Base-by-base conservation (phyloP, 2,329 filamentous ascomycete genomes). In the Pleoardoris graminearum region DNA sequence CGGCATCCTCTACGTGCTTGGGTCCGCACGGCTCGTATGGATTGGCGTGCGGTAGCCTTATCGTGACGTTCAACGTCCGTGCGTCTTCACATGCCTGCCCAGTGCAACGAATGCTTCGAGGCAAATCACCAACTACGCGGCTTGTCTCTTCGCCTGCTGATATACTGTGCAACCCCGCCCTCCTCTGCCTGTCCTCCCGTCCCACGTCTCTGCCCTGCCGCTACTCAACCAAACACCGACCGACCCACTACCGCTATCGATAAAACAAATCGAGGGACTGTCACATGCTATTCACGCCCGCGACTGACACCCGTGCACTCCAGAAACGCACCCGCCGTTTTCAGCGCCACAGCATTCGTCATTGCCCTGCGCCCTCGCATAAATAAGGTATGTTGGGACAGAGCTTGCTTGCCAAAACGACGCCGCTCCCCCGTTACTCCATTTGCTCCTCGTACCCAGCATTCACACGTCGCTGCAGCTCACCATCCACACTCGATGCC, bases 401-500 rank as follows among this genome's bases (percentile, higher is more conserved):
- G 21, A 29, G 23, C 27, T 6, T 32, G n/a, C 46, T 27, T 35
- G n/a, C 16, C 25, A 33, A 1, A 49, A n/a, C 36, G 17, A 3
- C 22, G 16, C n/a, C 21, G 36, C 14, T 4, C 16, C 19, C 22
- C 19, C 10, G 19, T n/a, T 16, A 14, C 21, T 16, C 11, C n/a
- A 8, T 16, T 27, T 22, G n/a, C 7, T 21, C 3, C 42, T 22
- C 27, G 23, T 47, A 16, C 47, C 5, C n/a, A 17, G 27, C 29
- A 47, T 8, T 32, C 36, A 25, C 29, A 27, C 36, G 5, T 41
- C 27, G 12, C 49, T 36, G 16, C 30, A 48, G 46, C 19, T 17
- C 14, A 22, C n/a, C n/a, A n/a, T 19, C 7, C 16, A 21, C 12
- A 35, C 22, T 37, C 39, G 11, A 66, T 66, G 62, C 71, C 71